A percentile compares a stretch with the other conserved stretches of the same genome.
These are phyloP conservation scores for Mycena polygramma DNA, from an alignment of 768 basidiomycete genomes.

Conservation along the genomic window DNA sequence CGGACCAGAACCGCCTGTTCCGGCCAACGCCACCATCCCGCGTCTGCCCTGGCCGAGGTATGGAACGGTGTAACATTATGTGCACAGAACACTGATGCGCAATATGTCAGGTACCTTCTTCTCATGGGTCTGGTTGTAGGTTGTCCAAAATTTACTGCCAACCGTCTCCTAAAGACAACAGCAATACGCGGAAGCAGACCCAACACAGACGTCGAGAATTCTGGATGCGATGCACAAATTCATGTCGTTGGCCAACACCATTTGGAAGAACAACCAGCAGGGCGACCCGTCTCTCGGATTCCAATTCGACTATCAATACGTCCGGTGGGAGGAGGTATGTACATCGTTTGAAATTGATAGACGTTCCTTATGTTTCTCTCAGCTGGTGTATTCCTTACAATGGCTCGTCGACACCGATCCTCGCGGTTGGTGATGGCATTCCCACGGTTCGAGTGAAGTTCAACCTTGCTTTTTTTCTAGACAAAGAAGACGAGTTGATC, in stretches of 20 bases:
- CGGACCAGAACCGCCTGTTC: constrained; percentile 49
- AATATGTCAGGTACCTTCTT: constrained; percentile 39
- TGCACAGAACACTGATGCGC: neutral
- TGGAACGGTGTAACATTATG: neutral
- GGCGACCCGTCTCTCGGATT: constrained; percentile 54
- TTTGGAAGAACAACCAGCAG: constrained; percentile 52
- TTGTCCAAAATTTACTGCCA: constrained; percentile 1
- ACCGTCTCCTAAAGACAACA: constrained; percentile 27
- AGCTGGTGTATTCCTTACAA: constrained; percentile 54
- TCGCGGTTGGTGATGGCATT: constrained; percentile 42
- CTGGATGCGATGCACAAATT: constrained; percentile 56
- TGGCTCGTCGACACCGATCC: constrained; percentile 59
- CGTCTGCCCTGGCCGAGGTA: constrained; percentile 59
- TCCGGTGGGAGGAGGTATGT: constrained; percentile 57
- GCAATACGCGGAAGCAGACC: constrained; percentile 61
- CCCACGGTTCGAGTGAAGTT: neutral
- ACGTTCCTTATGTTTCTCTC: neutral
- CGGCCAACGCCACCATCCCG: constrained; percentile 52
- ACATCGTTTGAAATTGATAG: neutral
- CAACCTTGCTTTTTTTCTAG: constrained; percentile 35
- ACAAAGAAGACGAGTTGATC: constrained; percentile 51
- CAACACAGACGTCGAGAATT: constrained; percentile 51
- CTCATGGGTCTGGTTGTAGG: constrained; percentile 54
- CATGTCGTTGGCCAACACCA: constrained; percentile 48
- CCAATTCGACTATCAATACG: constrained; percentile 58